These are phyloP conservation scores for Fusarium sp. DNA, from an alignment of 2,329 filamentous ascomycete species.

Conservation along the genomic window DNA sequence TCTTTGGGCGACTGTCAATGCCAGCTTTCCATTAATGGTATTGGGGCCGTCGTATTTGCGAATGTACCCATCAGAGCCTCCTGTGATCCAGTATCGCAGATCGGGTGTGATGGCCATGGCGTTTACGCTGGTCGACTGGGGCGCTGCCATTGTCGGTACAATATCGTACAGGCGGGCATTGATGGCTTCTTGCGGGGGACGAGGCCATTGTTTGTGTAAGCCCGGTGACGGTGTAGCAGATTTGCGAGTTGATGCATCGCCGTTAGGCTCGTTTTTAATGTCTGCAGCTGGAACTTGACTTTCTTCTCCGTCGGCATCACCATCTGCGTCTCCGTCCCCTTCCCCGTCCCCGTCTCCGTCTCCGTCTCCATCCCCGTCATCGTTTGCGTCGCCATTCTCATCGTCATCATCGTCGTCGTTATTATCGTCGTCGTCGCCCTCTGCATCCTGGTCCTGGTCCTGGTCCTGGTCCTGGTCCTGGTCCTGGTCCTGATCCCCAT, in stretches of 20 bases:
- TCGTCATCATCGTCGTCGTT: slow-evolving; percentile 54
- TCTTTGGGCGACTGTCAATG: slow-evolving; percentile 92
- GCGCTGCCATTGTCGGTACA: slow-evolving; percentile 95
- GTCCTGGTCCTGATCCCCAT: slow-evolving; percentile 48
- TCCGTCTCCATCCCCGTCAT: slow-evolving; percentile 53
- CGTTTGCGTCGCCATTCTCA: slow-evolving; percentile 55
- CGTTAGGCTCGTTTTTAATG: slow-evolving; percentile 47
- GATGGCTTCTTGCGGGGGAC: slow-evolving; percentile 81
- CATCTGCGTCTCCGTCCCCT: slow-evolving; percentile 53
- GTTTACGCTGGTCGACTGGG: slow-evolving; percentile 95
- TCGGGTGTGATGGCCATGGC: slow-evolving; percentile 92
- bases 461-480: slow-evolving; percentile 49
- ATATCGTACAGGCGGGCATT: slow-evolving; percentile 90
- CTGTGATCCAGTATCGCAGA: slow-evolving; percentile 93
- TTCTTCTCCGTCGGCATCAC: slow-evolving; percentile 55
- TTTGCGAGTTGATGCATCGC: slow-evolving; percentile 42
- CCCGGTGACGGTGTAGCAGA: slow-evolving; percentile 49
- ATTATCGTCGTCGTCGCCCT: slow-evolving; percentile 53
- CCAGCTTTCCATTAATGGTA: slow-evolving; percentile 93
- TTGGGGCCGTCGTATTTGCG: slow-evolving; percentile 96
- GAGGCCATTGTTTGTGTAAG: slow-evolving; percentile 61
- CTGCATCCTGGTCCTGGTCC: slow-evolving; percentile 44
- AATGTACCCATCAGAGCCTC: slow-evolving; percentile 94
- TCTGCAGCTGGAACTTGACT: slow-evolving; percentile 46
- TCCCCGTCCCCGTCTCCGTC: slow-evolving; percentile 56